These are phyloP conservation scores for Ustilago hordei DNA, from an alignment of 1,284 basidiomycete genomes.

Conservation along the genomic window DNA sequence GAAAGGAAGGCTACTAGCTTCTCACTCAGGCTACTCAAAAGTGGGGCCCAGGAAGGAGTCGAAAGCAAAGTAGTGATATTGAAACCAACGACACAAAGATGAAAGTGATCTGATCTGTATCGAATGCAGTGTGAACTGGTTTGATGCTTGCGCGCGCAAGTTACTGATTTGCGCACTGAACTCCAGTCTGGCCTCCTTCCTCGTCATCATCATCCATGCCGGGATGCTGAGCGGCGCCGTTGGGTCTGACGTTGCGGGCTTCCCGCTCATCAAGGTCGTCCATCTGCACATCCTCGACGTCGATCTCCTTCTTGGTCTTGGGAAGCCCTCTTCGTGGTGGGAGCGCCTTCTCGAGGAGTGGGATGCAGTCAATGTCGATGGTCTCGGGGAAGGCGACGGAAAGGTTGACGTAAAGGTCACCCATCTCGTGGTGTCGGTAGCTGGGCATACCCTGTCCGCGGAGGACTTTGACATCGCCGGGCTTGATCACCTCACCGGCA, in stretches of 20 bases:
- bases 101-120: slow-evolving; percentile 37
- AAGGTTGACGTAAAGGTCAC: slow-evolving; percentile 91
- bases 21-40: slow-evolving; percentile 15
- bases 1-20: too few species aligned
- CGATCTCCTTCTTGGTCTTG: slow-evolving; percentile 76
- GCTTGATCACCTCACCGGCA: slow-evolving; percentile 91
- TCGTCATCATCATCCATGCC: slow-evolving; percentile 83
- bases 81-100: slow-evolving; percentile 55
- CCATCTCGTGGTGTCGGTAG: slow-evolving; percentile 94
- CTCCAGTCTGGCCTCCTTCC: slow-evolving; percentile 55
- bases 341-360: slow-evolving; percentile 85
- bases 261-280: slow-evolving; percentile 85
- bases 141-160: too few species aligned
- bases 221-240: slow-evolving; percentile 71
- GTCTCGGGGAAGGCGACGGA: slow-evolving; percentile 89
- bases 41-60: slow-evolving; percentile 61
- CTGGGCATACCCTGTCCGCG: slow-evolving; percentile 98
- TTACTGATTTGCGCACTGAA: slow-evolving; percentile 64
- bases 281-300: slow-evolving; percentile 86
- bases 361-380: slow-evolving; percentile 79
- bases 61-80: slow-evolving; percentile 59
- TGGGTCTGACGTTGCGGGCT: slow-evolving; percentile 71
- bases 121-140: too few species aligned
- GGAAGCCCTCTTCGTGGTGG: slow-evolving; percentile 81
- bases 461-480: slow-evolving; percentile 91